A percentile compares a stretch with the other conserved stretches of the same genome.
phyloP scores from a whole-genome alignment of 164 flowering plant genomes.

The Magnolia kwangsiensis region DNA sequence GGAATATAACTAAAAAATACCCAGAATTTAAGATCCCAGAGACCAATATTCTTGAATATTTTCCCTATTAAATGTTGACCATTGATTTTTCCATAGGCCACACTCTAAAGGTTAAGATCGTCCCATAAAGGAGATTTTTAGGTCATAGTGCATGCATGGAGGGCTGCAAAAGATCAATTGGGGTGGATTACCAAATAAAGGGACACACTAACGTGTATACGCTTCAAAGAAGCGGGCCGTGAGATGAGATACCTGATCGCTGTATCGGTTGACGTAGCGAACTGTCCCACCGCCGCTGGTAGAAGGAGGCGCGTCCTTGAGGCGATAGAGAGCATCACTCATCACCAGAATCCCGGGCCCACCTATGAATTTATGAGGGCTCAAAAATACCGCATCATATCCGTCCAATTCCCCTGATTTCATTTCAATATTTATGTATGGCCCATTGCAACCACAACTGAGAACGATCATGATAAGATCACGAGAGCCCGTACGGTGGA shows the following conservation, averaged over 20 bases:
- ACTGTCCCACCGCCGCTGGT: constrained; percentile 17
- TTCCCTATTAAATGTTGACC: neutral
- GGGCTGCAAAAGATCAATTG: too few relatives aligned
- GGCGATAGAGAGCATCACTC: constrained; percentile 17
- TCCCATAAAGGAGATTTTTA: too few relatives aligned
- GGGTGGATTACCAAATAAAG: too few relatives aligned
- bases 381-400: constrained; percentile 16
- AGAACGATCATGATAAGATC: neutral
- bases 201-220: too few relatives aligned
- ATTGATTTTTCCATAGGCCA: too few relatives aligned
- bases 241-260: constrained; percentile 7
- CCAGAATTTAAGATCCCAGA: too few relatives aligned
- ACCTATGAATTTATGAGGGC: constrained; percentile 24
- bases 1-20: too few relatives aligned
- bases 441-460: constrained; percentile 9
- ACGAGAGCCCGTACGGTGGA: too few relatives aligned
- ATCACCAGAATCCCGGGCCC: constrained; percentile 20
- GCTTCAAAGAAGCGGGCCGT: too few relatives aligned
- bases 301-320: constrained; percentile 18
- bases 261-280: constrained; percentile 15
- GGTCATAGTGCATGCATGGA: too few relatives aligned
- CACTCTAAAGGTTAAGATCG: too few relatives aligned
- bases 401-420: constrained; percentile 12
- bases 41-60: too few relatives aligned
- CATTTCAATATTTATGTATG: constrained; percentile 20